Percentiles rank a stretch among this genome's conserved stretches.
Conservation (phyloP, 768 basidiomycete species). For the Butyriboletus loyo region DNA sequence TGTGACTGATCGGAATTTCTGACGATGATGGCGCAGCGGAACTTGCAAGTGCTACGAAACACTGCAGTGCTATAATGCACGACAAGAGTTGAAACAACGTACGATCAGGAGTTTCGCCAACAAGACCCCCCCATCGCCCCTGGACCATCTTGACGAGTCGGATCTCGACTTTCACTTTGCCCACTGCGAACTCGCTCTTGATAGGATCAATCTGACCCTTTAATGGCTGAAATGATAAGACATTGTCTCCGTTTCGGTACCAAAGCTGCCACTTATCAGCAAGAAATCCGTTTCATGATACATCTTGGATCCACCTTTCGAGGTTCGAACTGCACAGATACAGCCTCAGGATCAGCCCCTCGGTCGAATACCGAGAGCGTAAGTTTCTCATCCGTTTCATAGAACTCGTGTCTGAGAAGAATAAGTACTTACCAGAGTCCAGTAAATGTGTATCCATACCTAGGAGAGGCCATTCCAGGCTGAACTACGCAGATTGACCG, state of each 20-base stretch:
- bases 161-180: constrained; percentile 88
- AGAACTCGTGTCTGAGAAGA: constrained; percentile 71
- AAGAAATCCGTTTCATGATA: neutral
- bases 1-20: constrained; percentile 35
- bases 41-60: constrained; percentile 14
- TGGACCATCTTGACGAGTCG: constrained; percentile 63
- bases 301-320: constrained; percentile 46
- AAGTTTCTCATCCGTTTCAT: constrained; percentile 77
- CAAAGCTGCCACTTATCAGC: constrained; percentile 11
- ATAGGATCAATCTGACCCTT: constrained; percentile 75
- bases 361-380: constrained; percentile 77
- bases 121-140: constrained; percentile 73
- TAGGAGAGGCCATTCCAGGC: constrained; percentile 25
- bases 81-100: constrained; percentile 28
- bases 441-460: constrained; percentile 15
- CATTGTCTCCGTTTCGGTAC: constrained; percentile 68
- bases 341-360: constrained; percentile 62
- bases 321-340: constrained; percentile 61
- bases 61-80: neutral
- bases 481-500: neutral
- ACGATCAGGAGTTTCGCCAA: constrained; percentile 78
- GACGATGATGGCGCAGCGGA: constrained; percentile 34
- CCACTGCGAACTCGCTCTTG: constrained; percentile 61
- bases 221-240: constrained; percentile 73
- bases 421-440: neutral